Percentiles rank a stretch among this genome's conserved stretches.
phyloP scores from a whole-genome alignment of 345 rosid genomes.

The Cardamine chenopodiifolia region DNA sequence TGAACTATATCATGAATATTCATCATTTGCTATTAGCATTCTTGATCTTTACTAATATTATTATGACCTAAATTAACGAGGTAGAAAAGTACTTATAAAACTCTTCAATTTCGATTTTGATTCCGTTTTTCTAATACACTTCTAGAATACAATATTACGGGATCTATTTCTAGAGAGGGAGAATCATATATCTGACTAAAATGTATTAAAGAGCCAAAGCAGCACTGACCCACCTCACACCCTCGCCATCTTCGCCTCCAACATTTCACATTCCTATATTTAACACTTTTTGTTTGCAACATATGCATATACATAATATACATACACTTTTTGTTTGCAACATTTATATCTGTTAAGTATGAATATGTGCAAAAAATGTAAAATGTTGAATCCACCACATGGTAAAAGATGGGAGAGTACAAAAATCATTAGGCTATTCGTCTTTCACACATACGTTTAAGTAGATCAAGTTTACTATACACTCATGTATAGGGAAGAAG shows the following conservation, averaged over 20 bases:
- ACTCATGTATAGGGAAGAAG: constrained; percentile 14
- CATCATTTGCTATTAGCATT: constrained; percentile 1
- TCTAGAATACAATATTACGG: constrained; percentile 28
- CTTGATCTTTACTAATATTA: background rate
- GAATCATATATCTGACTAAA: constrained; percentile 40
- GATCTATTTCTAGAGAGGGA: constrained; percentile 20
- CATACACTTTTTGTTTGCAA: background rate
- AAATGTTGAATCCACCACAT: constrained; percentile 24
- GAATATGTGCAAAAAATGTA: background rate
- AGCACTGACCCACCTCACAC: constrained; percentile 42
- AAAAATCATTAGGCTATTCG: constrained; percentile 15
- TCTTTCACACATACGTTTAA: constrained; percentile 27
- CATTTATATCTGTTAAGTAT: background rate
- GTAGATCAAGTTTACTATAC: constrained; percentile 23
- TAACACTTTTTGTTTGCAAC: constrained; percentile 7
- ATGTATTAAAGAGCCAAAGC: constrained; percentile 43
- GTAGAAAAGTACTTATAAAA: constrained; percentile 18
- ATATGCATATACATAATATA: background rate
- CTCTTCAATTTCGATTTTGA: constrained; percentile 35
- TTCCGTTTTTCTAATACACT: constrained; percentile 16
- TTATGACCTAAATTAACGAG: background rate
- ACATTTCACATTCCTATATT: constrained; percentile 32
- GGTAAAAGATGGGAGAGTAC: constrained; percentile 20
- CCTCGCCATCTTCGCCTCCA: constrained; percentile 31
- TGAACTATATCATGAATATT: constrained; percentile 13